Base-by-base conservation (phyloP, 169 alveolate species). In the Cryptosporidium viatorum region DNA sequence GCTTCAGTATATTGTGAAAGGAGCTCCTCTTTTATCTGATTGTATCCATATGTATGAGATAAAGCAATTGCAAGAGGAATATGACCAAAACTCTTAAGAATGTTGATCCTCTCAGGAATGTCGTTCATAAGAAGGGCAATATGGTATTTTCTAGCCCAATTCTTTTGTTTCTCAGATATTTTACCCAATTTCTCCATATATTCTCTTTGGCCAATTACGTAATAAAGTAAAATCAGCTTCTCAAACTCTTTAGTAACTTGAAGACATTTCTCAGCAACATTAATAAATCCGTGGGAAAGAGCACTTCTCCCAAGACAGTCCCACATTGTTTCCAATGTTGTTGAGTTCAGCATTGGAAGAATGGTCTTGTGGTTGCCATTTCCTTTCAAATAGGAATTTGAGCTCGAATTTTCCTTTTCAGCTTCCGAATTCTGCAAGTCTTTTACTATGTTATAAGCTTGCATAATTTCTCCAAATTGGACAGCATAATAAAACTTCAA, bases 401-500 rank as follows among this genome's bases (percentile, higher is more conserved):
- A 41, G 3, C 50, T 29, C 8, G 41, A 26, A 21, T 69, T 85
- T 59, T 75, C 92, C 26, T 70, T 85, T 60, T 65, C 87, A 51
- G 48, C 52, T 18, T 92, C 94, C 21, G 85, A 80, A 37, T 87
- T 94, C 70, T 94, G 93, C 12, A 93, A 41, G 9, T 93, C 95
- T 45, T 89, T 75, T n/a, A 94, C 93, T 21, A 91, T 92, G 41
- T 93, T 85, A 50, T 84, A 93, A 1, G 97, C 96, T n/a, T 91
- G 92, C 60, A 92, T 86, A 26, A 94, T 71, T 71, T 94, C 94
- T 29, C 95, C 95, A 45, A 93, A 84, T 21, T 93, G 85, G 1
- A 94, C 43, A 33, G 97, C 95, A 37, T 93, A 85, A 14, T 93
- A 86, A 74, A 94, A 94, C 73, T 93, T 92, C 9, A 93, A 71